A percentile compares a stretch with the other conserved stretches of the same genome.
Evolutionary conservation across 2,329 filamentous ascomycete species (phyloP).

Genomic region (Cordyceps cateniannulata): DNA sequence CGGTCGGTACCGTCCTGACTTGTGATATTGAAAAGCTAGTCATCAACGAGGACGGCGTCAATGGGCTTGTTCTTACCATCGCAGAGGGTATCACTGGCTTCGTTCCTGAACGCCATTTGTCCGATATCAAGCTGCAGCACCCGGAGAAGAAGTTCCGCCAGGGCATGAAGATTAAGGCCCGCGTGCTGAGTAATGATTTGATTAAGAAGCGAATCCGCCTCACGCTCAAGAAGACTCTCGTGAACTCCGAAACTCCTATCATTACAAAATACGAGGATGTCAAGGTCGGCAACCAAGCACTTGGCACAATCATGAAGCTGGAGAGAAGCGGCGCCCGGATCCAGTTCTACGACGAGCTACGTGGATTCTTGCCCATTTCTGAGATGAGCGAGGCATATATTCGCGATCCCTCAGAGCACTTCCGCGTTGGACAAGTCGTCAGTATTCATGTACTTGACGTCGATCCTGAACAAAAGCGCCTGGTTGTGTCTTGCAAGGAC

Average conservation of each 20-base stretch:
- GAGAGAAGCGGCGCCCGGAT: conserved; percentile 75
- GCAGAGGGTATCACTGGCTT: conserved; percentile 85
- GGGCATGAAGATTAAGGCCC: conserved; percentile 74
- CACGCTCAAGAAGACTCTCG: conserved; percentile 88
- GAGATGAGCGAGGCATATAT: conserved; percentile 99
- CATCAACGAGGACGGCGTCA: conserved; percentile 69
- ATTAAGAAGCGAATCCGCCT: conserved; percentile 74
- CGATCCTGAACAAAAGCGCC: conserved; percentile 60
- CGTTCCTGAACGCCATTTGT: conserved; percentile 80
- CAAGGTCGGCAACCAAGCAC: conserved; percentile 66
- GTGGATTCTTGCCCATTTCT: conserved; percentile 82
- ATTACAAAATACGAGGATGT: conserved; percentile 75
- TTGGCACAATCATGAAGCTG: conserved; percentile 82
- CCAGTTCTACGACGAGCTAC: conserved; percentile 81
- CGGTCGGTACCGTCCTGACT: conserved; percentile 71
- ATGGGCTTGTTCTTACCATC: conserved; percentile 74
- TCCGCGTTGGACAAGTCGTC: conserved; percentile 83
- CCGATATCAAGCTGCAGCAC: conserved; percentile 80
- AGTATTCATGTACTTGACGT: conserved; percentile 83
- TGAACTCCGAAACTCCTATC: conserved; percentile 79
- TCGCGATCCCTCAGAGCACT: conserved; percentile 80
- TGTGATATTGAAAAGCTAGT: conserved; percentile 81
- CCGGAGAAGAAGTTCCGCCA: conserved; percentile 95
- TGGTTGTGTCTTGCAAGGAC: conserved; percentile 91
- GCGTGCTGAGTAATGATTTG: conserved; percentile 74